Evolutionary conservation across 257 asterid genomes (phyloP).

Genomic region (Leonotis leonurus): DNA sequence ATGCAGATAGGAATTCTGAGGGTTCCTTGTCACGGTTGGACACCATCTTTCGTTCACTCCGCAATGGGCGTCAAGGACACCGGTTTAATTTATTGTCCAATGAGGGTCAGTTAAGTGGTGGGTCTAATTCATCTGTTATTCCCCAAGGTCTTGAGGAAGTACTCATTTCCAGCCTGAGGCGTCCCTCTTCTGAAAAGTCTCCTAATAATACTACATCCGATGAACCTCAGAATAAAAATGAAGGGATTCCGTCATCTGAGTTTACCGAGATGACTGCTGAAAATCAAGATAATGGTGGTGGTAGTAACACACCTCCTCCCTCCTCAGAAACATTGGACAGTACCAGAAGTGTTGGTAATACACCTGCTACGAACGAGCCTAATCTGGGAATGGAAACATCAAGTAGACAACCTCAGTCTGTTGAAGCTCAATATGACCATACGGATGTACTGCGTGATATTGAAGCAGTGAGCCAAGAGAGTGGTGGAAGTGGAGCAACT

Average conservation of each 20-base stretch:
- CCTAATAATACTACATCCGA: slow-evolving; percentile 27
- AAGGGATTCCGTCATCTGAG: slow-evolving; percentile 43
- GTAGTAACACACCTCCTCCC: slow-evolving; percentile 35
- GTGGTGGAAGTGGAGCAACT: slow-evolving; percentile 95
- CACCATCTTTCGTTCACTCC: slow-evolving; percentile 67
- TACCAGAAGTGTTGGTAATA: slow-evolving; percentile 32
- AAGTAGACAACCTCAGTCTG: slow-evolving; percentile 45
- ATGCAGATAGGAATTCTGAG: slow-evolving; percentile 52
- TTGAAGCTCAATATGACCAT: slow-evolving; percentile 67
- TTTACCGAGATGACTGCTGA: slow-evolving; percentile 42
- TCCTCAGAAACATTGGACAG: slow-evolving; percentile 36
- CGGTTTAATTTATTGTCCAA: slow-evolving; percentile 72
- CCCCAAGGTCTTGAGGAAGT: slow-evolving; percentile 93
- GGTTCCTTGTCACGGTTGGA: slow-evolving; percentile 68
- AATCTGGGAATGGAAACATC: slow-evolving; percentile 45
- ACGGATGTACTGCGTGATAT: slow-evolving; percentile 66
- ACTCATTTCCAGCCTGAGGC: slow-evolving; percentile 71
- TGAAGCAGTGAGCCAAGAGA: slow-evolving; percentile 97
- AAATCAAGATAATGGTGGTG: slow-evolving; percentile 31
- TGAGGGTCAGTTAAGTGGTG: slow-evolving; percentile 64
- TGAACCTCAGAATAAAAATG: slow-evolving; percentile 51
- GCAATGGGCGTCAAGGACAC: slow-evolving; percentile 87
- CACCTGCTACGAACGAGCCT: slow-evolving; percentile 38
- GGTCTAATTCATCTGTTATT: slow-evolving; percentile 54
- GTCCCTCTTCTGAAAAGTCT: slow-evolving; percentile 59